phyloP scores from a whole-genome alignment of 1,284 basidiomycete genomes.

The Baeospora myosura region DNA sequence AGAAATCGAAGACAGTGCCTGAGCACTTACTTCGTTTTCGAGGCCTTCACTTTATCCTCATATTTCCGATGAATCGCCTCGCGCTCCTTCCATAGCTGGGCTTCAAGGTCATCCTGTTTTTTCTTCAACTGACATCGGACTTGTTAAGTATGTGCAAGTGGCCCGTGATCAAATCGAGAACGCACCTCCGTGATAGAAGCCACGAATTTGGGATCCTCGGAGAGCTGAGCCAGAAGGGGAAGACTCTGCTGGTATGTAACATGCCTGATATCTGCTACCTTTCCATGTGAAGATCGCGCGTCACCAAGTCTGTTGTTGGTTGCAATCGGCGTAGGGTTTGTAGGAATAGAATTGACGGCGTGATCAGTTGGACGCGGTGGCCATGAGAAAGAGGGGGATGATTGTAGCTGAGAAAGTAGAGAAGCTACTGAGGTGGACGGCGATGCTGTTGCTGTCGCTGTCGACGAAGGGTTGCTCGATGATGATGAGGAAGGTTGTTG shows the following conservation, averaged over 20 bases:
- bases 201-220: slow-evolving; percentile 42
- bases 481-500: slow-evolving; percentile 5
- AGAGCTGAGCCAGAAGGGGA: slow-evolving; percentile 45
- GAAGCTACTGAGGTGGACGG: slow-evolving; percentile 41
- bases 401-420: slow-evolving; percentile 58
- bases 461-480: slow-evolving; percentile 6
- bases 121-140: slow-evolving; percentile 38
- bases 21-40: slow-evolving; percentile 50
- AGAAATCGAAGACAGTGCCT: slow-evolving; percentile 5
- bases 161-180: slow-evolving; percentile 4
- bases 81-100: slow-evolving; percentile 57
- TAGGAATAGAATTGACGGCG: no score
- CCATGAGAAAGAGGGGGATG: slow-evolving; percentile 13
- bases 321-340: no score
- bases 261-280: slow-evolving; percentile 35
- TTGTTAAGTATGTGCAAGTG: slow-evolving; percentile 9
- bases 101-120: slow-evolving; percentile 62
- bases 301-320: no score
- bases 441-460: slow-evolving; percentile 5
- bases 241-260: slow-evolving; percentile 61
- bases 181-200: slow-evolving; percentile 42
- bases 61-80: slow-evolving; percentile 52
- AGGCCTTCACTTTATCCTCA: slow-evolving; percentile 59
- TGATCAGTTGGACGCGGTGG: not conserved
- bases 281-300: no score